phyloP scores from a whole-genome alignment of 73 alveolate genomes.

The Halteria grandinella region DNA sequence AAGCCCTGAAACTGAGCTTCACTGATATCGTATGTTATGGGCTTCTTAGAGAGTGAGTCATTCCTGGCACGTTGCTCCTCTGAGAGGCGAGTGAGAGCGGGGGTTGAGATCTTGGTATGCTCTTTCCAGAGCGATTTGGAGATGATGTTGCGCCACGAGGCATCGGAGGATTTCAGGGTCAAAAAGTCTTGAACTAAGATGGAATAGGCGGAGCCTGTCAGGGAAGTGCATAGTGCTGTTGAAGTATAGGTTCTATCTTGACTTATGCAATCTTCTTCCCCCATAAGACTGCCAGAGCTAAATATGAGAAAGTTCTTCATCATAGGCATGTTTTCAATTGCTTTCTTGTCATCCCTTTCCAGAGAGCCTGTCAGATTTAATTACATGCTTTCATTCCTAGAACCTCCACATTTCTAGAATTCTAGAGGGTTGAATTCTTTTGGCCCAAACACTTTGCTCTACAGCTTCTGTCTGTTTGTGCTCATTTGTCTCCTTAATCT shows the following conservation, averaged over 20 bases:
- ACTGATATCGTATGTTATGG: too few species aligned
- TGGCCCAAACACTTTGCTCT: not conserved
- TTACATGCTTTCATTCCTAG: conserved; percentile 3
- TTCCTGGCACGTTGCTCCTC: too few species aligned
- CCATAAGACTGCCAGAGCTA: conserved; percentile 53
- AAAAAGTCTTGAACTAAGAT: conserved; percentile 4
- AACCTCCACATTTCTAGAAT: too few species aligned
- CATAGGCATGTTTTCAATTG: not conserved
- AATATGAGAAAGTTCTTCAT: conserved; percentile 4
- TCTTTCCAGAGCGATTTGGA: conserved; percentile 41
- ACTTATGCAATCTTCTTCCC: conserved; percentile 61
- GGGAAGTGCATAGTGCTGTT: not conserved
- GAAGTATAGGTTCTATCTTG: not conserved
- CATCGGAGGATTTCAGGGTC: conserved; percentile 5
- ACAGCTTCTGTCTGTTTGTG: not conserved
- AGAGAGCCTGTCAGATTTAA: not conserved
- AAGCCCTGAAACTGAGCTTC: too few species aligned
- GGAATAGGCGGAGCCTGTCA: not conserved
- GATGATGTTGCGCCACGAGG: conserved; percentile 13
- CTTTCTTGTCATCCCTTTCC: too few species aligned
- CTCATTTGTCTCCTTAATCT: conserved; percentile 18
- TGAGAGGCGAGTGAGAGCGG: too few species aligned
- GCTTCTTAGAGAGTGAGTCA: too few species aligned
- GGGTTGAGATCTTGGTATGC: too few species aligned
- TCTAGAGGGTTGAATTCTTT: too few species aligned